Evolutionary conservation across 2,329 filamentous ascomycete genomes (phyloP).

Genomic region (Xylaria hypoxylon): DNA sequence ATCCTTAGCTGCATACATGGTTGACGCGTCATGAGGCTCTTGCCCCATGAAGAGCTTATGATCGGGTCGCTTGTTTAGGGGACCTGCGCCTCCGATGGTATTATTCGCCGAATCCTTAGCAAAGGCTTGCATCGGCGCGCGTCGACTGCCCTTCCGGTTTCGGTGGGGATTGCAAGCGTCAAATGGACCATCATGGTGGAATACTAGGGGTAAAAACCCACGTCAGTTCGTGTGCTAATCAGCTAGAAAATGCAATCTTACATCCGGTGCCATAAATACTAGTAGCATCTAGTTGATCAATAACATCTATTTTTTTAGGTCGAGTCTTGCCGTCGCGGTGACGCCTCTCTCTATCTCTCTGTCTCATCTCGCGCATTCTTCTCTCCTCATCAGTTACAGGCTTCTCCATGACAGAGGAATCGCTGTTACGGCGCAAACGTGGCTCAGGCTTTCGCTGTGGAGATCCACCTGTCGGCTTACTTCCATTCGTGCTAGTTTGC

Average conservation of each 20-base stretch:
- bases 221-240: conserved; percentile 20
- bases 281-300: conserved; percentile 96
- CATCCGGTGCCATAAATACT: conserved; percentile 93
- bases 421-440: conserved; percentile 79
- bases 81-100: conserved; percentile 86
- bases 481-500: conserved; percentile 52
- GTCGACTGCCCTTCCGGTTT: conserved; percentile 83
- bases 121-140: conserved; percentile 96
- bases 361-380: conserved; percentile 61
- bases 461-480: conserved; percentile 52
- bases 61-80: conserved; percentile 83
- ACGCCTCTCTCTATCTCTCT: conserved; percentile 64
- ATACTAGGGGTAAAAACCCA: conserved; percentile 67
- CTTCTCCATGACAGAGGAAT: conserved; percentile 77
- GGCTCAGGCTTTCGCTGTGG: conserved; percentile 57
- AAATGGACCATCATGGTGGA: conserved; percentile 97
- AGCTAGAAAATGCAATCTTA: conserved; percentile 61
- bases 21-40: conserved; percentile 84
- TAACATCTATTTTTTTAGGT: conserved; percentile 78
- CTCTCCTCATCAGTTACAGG: conserved; percentile 70
- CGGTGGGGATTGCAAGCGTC: conserved; percentile 96
- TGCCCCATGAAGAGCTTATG: conserved; percentile 88
- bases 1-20: conserved; percentile 71
- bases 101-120: conserved; percentile 94
- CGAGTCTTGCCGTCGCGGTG: conserved; percentile 64